Evolutionary conservation across 805 yeast genomes (phyloP), one percentile per base, ranked within the genome.

Genomic region (Jamesozyma gamospora): DNA sequence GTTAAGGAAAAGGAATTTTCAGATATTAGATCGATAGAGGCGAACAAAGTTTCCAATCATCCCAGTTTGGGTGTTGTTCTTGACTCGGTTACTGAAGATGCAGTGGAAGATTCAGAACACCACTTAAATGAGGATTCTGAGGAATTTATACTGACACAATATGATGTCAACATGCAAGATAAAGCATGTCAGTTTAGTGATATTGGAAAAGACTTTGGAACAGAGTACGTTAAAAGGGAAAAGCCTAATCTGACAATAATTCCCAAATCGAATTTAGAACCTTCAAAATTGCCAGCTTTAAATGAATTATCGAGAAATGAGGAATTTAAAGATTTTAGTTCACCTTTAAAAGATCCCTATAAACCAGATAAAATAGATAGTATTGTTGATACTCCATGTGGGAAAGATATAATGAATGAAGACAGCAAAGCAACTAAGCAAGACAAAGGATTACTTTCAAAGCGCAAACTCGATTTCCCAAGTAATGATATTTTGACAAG

Each of bases 71-170:
- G 24, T 21, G 24, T 21, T 21, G 8, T 21, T 6, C 24, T 21
- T 21, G 8, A 21, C 8, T 11, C 28, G 10, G 8, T 16, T 17
- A 4, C 13, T 15, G 30, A 26, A 34, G 28, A 26, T 26, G 14
- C 11, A 3, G 24, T 34, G 4, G 29, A 33, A 15, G 25, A 17
- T 13, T 35, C 39, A 4, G 36, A 34, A 17, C 35, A 4, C 2
- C 18, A 19, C n/a, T 19, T 16, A 8, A 39, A 31, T 10, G 44
- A 45, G 17, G 55, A 51, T 34, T 39, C 44, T 8, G 51, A 53
- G 28, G 57, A 50, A 4, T 48, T 45, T 19, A 45, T 53, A 11
- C 26, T 51, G 21, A 54, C 59, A 4, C 58, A 53, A 30, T 45
- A 45, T 28, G 52, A 49, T 25, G 27, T 15, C 24, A 21, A 21